Evolutionary conservation across 345 rosid species (phyloP).

Genomic region (Eucalyptus rudis): DNA sequence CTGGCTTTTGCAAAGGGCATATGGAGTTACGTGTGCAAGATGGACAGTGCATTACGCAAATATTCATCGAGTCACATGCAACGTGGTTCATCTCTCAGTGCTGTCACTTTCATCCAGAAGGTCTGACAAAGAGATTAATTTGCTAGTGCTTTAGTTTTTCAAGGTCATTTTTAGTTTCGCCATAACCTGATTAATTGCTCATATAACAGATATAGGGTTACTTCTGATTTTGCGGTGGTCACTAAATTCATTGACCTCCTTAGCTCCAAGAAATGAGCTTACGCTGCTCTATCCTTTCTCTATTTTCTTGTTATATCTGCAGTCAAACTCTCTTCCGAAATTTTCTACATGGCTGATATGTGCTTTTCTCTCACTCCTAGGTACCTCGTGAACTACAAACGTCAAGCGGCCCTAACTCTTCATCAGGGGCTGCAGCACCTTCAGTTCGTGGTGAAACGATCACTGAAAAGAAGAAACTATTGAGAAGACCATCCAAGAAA

Average conservation of each 20-base stretch:
- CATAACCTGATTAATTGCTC: neutral
- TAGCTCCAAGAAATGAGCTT: neutral
- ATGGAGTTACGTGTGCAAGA: constrained; percentile 87
- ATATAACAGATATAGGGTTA: neutral
- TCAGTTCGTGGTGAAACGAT: neutral
- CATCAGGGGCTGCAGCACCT: neutral
- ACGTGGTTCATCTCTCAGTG: constrained; percentile 20
- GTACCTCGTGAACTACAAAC: constrained; percentile 50
- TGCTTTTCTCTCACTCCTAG: constrained; percentile 10
- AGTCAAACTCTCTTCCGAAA: neutral
- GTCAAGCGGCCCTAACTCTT: neutral
- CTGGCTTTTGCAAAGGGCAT: constrained; percentile 86
- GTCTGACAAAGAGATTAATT: constrained; percentile 10
- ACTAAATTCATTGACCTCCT: neutral
- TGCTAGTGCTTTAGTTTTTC: neutral
- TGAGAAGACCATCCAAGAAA: constrained; percentile 54
- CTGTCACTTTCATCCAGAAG: constrained; percentile 50
- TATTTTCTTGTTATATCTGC: neutral
- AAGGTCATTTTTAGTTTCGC: neutral
- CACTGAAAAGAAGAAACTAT: constrained; percentile 17
- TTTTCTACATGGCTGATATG: neutral
- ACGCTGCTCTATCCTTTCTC: neutral
- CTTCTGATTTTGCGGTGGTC: neutral
- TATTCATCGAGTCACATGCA: constrained; percentile 23
- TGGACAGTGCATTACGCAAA: constrained; percentile 69